Conservation (phyloP, 208 protist species). For the Lotmaria passim region DNA sequence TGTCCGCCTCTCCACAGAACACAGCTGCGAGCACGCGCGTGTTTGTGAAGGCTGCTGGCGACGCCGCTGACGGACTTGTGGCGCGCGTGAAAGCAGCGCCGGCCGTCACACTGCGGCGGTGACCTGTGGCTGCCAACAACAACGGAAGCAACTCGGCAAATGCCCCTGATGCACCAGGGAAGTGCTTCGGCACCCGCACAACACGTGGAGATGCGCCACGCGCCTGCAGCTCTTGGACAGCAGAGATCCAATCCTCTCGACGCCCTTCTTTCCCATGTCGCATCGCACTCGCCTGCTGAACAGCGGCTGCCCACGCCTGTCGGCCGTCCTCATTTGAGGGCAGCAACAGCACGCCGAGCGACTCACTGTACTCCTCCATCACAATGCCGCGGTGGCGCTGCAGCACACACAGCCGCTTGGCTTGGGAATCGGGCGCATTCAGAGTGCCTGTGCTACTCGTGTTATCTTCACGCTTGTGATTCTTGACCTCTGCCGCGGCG, state of each 20-base stretch:
- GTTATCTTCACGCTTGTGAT: too few species aligned
- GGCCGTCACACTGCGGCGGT: background rate
- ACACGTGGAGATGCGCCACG: slow-evolving; percentile 8
- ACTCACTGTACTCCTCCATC: slow-evolving; percentile 34
- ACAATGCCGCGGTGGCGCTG: slow-evolving; percentile 34
- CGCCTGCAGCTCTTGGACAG: background rate
- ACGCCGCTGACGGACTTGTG: slow-evolving; percentile 2
- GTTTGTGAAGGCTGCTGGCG: background rate
- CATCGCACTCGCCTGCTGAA: background rate
- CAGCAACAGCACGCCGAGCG: slow-evolving; percentile 37
- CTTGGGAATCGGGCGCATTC: background rate
- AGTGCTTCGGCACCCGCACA: slow-evolving; percentile 41
- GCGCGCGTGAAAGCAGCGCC: background rate
- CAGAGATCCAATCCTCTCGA: too few species aligned
- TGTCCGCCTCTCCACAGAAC: slow-evolving; percentile 18
- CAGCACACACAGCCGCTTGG: slow-evolving; percentile 13
- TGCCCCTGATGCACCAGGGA: slow-evolving; percentile 31
- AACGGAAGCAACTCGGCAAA: slow-evolving; percentile 32
- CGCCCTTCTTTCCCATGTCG: background rate
- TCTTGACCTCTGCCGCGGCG: background rate
- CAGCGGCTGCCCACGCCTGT: slow-evolving; percentile 11
- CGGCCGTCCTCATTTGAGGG: background rate
- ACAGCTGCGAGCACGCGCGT: slow-evolving; percentile 12
- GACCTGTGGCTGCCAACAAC: slow-evolving; percentile 9
- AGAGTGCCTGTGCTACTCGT: background rate